A percentile compares a stretch with the other conserved stretches of the same genome.
Conservation (phyloP, 2,329 filamentous ascomycete species). For the Cytospora schulzeri region DNA sequence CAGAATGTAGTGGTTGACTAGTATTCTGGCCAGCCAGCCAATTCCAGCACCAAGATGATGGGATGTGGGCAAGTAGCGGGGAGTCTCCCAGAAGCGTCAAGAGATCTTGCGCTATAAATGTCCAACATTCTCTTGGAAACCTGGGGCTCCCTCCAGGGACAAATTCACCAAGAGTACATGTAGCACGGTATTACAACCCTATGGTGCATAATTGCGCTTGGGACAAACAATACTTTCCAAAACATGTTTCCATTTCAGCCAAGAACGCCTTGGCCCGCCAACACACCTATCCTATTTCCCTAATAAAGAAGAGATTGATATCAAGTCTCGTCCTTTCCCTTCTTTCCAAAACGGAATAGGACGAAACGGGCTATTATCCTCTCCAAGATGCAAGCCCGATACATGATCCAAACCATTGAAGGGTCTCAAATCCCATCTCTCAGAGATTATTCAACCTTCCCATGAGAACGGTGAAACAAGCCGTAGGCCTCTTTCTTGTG, state of each 20-base stretch:
- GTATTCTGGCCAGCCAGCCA: background rate
- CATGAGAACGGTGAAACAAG: conserved; percentile 28
- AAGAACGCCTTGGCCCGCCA: conserved; percentile 30
- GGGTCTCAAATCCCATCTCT: conserved; percentile 24
- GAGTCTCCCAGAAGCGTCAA: no score
- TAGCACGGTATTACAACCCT: background rate
- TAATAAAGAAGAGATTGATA: conserved; percentile 7
- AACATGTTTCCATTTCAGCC: conserved; percentile 31
- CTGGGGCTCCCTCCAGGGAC: background rate
- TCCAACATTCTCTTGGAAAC: background rate
- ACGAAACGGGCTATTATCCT: background rate
- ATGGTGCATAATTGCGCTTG: background rate
- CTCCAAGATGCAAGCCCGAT: conserved; percentile 14
- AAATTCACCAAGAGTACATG: background rate
- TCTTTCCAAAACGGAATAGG: conserved; percentile 10
- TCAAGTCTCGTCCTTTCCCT: conserved; percentile 12
- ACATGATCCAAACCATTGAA: conserved; percentile 17
- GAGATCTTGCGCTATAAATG: background rate
- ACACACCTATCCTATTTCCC: conserved; percentile 15
- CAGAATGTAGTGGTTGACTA: background rate
- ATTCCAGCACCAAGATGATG: background rate
- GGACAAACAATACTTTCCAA: conserved; percentile 4
- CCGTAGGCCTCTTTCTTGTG: conserved; percentile 22
- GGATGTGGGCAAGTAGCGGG: background rate
- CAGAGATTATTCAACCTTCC: conserved; percentile 30